Conservation (phyloP, 164 flowering plant genomes). For the Cinnamomum micranthum region DNA sequence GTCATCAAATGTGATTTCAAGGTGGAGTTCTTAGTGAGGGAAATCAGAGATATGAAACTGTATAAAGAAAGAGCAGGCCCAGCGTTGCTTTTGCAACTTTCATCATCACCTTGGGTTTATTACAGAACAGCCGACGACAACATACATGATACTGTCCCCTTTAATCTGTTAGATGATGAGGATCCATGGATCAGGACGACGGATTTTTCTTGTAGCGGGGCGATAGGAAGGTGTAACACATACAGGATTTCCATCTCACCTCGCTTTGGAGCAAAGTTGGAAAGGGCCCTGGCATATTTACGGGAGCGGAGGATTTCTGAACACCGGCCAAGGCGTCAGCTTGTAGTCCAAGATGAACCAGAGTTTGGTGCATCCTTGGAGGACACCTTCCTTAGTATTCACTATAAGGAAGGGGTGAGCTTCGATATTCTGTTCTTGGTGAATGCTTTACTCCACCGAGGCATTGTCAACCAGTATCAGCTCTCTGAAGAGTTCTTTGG, state of each 20-base stretch:
- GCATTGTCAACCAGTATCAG: slow-evolving; percentile 69
- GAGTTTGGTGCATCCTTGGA: slow-evolving; percentile 41
- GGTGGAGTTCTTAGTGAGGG: slow-evolving; percentile 67
- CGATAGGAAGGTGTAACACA: slow-evolving; percentile 68
- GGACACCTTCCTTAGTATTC: slow-evolving; percentile 59
- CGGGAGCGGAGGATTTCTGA: slow-evolving; percentile 40
- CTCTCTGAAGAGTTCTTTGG: slow-evolving; percentile 56
- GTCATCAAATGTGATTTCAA: slow-evolving; percentile 78
- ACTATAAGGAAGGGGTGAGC: slow-evolving; percentile 34
- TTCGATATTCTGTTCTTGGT: slow-evolving; percentile 71
- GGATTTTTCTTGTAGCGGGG: slow-evolving; percentile 78
- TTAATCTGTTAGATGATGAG: slow-evolving; percentile 82
- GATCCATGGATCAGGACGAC: slow-evolving; percentile 96
- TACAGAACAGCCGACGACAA: slow-evolving; percentile 96
- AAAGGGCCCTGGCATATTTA: slow-evolving; percentile 45
- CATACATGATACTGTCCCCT: slow-evolving; percentile 54
- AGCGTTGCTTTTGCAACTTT: slow-evolving; percentile 56
- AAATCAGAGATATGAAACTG: slow-evolving; percentile 45
- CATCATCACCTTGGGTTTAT: slow-evolving; percentile 61
- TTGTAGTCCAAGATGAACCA: slow-evolving; percentile 56
- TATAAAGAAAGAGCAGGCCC: slow-evolving; percentile 26
- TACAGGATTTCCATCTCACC: slow-evolving; percentile 62
- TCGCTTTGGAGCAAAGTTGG: slow-evolving; percentile 49
- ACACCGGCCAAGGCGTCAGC: slow-evolving; percentile 17
- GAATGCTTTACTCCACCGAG: slow-evolving; percentile 76